Evolutionary conservation across 2,329 filamentous ascomycete species (phyloP), one percentile per base, ranked within the genome.

Genomic region (Simplicillium aogashimaense): DNA sequence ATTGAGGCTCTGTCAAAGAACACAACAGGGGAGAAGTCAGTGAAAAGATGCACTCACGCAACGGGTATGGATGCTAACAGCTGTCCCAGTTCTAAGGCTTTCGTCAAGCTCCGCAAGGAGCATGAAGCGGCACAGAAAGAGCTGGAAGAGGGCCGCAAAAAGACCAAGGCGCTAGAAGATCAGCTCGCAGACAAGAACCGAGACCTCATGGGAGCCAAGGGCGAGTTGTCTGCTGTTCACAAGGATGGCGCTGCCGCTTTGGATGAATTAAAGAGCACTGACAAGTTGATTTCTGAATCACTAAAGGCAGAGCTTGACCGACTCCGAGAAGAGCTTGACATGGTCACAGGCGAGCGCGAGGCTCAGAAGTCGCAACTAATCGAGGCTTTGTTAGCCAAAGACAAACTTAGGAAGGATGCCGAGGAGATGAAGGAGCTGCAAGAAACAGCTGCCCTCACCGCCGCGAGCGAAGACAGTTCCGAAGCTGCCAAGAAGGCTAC

Each of bases 281-380:
- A 81, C 54, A 66, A 70, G 45, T 63, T 78, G 45, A 69, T 81
- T 43, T 72, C 73, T 13, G 61, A 67, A 14, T 80, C 76, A 13
- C 66, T 81, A 41, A 68, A 71, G 46, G 65, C 65, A 35, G 78
- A 82, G 51, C 66, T 81, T 29, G 68, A 76, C 39, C 62, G 66
- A 20, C 63, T 75, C 46, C 69, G 76, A 46, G 66, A 63, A 43
- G 70, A 75, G 48, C 61, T 70, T 46, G 67, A 66, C 42, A 57
- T 63, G 40, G 57, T 71, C 37, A 64, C 61, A 44, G 61, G 66
- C 40, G 74, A 80, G 53, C 64, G 67, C 37, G 74, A 79, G 39
- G 65, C 70, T 44, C 69, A 76, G 51, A 74, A 77, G 57, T 67
- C 68, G 36, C 76, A 81, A 52, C 66, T 81, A 17, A 67, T 81